Conservation (phyloP, 768 basidiomycete species). For the Rhizopogon vulgaris region DNA sequence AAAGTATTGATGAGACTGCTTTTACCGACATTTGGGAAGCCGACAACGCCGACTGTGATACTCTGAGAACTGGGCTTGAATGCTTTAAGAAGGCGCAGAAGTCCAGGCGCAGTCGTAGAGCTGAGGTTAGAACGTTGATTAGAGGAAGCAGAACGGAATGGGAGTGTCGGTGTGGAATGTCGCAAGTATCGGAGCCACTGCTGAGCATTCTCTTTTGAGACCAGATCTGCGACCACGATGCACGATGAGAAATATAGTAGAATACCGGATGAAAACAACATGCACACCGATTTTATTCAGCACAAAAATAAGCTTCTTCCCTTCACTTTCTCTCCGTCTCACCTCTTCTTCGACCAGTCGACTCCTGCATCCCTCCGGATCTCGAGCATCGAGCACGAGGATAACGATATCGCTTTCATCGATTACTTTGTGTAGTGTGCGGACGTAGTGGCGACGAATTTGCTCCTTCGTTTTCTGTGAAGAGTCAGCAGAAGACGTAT, state of each 20-base stretch:
- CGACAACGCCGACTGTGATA: conserved; percentile 86
- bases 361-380: conserved; percentile 92
- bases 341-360: conserved; percentile 94
- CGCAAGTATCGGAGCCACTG: conserved; percentile 89
- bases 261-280: conserved; percentile 17
- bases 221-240: conserved; percentile 55
- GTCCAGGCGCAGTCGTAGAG: conserved; percentile 64
- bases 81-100: conserved; percentile 79
- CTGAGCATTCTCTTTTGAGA: conserved; percentile 83
- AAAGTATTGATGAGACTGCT: conserved; percentile 91
- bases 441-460: conserved; percentile 65
- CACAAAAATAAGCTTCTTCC: conserved; percentile 90
- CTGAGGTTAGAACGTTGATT: conserved; percentile 80
- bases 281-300: conserved; percentile 89
- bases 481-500: conserved; percentile 25
- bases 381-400: conserved; percentile 87
- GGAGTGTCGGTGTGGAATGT: conserved; percentile 86
- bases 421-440: conserved; percentile 84
- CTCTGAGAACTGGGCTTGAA: conserved; percentile 69
- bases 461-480: conserved; percentile 60
- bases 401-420: conserved; percentile 90
- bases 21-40: conserved; percentile 97
- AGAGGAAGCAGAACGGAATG: conserved; percentile 77
- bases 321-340: conserved; percentile 72
- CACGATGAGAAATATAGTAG: not conserved